A percentile compares a stretch with the other conserved stretches of the same genome.
Evolutionary conservation across 78 protist species (phyloP).

Genomic region (Dictyostelium purpureum): DNA sequence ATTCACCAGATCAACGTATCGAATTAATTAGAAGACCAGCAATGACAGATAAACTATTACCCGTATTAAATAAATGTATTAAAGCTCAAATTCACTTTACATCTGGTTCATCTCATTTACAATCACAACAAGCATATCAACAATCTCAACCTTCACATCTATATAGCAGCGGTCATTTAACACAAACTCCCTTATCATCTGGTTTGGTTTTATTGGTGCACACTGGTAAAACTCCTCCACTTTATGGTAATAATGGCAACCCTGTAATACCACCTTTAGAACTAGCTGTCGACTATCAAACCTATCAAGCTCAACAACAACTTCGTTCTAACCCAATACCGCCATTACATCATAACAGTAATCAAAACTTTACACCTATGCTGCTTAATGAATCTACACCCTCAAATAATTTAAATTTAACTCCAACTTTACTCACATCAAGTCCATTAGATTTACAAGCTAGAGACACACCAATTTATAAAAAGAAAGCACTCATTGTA

Average conservation of each 20-base stretch:
- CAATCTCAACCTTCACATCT: neutral
- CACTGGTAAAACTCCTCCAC: slow-evolving; percentile 8
- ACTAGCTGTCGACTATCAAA: slow-evolving; percentile 15
- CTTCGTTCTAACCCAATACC: neutral
- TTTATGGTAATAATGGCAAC: neutral
- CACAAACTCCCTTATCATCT: neutral
- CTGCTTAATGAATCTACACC: neutral
- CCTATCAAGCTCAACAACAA: neutral
- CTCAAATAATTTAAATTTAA: neutral
- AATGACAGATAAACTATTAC: slow-evolving; percentile 37
- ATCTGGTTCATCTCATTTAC: slow-evolving; percentile 3
- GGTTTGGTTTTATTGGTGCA: neutral
- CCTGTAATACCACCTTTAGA: slow-evolving; percentile 16
- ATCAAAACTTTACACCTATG: neutral
- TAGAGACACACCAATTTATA: neutral
- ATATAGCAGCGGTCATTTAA: neutral
- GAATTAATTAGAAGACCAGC: slow-evolving; percentile 67
- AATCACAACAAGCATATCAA: slow-evolving; percentile 5
- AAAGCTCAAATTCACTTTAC: slow-evolving; percentile 2
- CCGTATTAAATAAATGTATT: slow-evolving; percentile 26
- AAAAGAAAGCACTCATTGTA: slow-evolving; percentile 35
- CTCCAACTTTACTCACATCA: slow-evolving; percentile 8
- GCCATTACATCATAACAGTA: neutral
- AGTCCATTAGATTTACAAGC: slow-evolving; percentile 11
- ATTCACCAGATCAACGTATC: neutral